phyloP scores from a whole-genome alignment of 495 filamentous ascomycete species.

The Xylaria acuta region DNA sequence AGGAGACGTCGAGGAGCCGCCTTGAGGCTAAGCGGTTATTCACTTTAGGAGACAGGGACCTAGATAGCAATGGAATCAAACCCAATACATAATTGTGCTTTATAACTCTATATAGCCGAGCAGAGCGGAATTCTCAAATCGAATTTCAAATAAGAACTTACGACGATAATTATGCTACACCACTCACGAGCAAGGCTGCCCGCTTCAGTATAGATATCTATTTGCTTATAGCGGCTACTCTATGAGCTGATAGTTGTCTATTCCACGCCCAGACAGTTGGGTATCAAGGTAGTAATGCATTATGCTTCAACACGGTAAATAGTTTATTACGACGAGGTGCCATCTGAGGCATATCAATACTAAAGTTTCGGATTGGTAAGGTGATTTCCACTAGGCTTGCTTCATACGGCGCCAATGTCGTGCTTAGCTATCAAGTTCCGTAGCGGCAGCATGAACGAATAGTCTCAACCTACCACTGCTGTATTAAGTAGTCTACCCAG shows the following conservation, averaged over 20 bases:
- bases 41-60: accelerated
- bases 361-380: too few species aligned
- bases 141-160: too few species aligned
- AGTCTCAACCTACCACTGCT: background rate
- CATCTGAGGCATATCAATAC: too few species aligned
- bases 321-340: background rate
- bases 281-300: too few species aligned
- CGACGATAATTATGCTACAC: background rate
- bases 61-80: background rate
- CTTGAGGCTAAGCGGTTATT: too few species aligned
- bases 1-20: too few species aligned
- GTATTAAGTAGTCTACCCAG: background rate
- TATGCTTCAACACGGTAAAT: background rate
- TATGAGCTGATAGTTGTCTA: background rate
- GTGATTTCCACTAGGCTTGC: too few species aligned
- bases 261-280: background rate
- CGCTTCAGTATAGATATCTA: background rate
- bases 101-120: background rate
- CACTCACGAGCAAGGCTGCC: background rate
- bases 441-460: background rate
- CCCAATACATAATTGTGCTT: background rate
- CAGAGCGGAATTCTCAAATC: too few species aligned
- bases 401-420: too few species aligned
- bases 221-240: background rate
- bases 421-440: too few species aligned